Evolutionary conservation across 305 asterid genomes (phyloP).

Genomic region (Lippia alba): DNA sequence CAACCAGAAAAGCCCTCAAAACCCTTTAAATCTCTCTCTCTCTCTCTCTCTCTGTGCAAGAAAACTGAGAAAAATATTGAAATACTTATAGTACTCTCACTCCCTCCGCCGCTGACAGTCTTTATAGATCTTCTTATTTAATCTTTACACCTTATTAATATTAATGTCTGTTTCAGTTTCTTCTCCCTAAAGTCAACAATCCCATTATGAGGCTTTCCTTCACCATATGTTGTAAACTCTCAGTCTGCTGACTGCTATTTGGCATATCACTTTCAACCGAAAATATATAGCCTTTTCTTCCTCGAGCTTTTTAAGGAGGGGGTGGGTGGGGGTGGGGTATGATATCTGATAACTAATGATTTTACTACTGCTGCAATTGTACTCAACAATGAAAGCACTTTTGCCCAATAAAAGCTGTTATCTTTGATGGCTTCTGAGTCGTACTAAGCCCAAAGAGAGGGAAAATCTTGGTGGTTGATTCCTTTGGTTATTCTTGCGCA

Average conservation of each 20-base stretch:
- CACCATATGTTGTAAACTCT: conserved; percentile 35
- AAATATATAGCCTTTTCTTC: conserved; percentile 27
- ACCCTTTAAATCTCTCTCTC: conserved; percentile 19
- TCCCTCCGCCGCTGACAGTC: background rate
- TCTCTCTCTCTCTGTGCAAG: conserved; percentile 44
- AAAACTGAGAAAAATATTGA: conserved; percentile 21
- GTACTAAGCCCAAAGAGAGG: conserved; percentile 30
- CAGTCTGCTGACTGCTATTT: conserved; percentile 32
- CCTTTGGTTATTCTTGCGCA: conserved; percentile 36
- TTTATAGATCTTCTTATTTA: conserved; percentile 3
- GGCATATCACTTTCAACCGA: conserved; percentile 36
- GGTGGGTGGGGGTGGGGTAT: conserved; percentile 4
- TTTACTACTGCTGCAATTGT: conserved; percentile 30
- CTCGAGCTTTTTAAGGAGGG: conserved; percentile 36
- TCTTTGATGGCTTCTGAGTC: conserved; percentile 33
- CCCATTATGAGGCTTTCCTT: conserved; percentile 18
- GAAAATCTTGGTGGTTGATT: conserved; percentile 47
- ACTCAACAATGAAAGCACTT: conserved; percentile 47
- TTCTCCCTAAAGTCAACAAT: conserved; percentile 19
- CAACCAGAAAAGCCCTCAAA: conserved; percentile 45
- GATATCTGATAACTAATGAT: conserved; percentile 39
- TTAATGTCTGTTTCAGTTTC: conserved; percentile 22
- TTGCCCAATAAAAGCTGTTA: conserved; percentile 43
- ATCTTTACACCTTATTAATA: conserved; percentile 22
- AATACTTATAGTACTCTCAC: conserved; percentile 2